Evolutionary conservation across 176 grass and related monocot genomes (phyloP), one percentile per base, ranked within the genome.

Genomic region (Elymus sibiricus): DNA sequence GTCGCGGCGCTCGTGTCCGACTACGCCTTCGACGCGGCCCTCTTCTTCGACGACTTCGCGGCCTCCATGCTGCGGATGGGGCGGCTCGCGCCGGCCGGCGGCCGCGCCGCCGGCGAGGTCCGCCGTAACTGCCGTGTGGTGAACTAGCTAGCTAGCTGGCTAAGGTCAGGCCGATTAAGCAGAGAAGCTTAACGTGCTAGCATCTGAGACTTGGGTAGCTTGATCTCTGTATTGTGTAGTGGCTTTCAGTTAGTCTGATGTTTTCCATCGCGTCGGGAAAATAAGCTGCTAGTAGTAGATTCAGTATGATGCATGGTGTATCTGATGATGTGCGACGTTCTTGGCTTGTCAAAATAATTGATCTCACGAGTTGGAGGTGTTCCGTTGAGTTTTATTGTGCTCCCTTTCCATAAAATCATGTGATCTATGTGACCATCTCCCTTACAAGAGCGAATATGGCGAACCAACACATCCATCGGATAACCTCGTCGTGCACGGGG

Each of bases 21-120:
- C 87, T 97, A 97, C n/a, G 94, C 94, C 2, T 82, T 81, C 64
- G 94, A 97, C 32, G 80, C 56, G 2, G 7, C 84, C 19, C 90
- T 88, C 14, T 97, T 97, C 90, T 97, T 92, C 47, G 87, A 94
- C 46, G 90, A 97, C 83, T 97, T 97, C 27, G 80, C 79, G 5
- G 88, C 86, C 22, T 94, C 94, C 55, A 93, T 94, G 83, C 73
- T 89, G 17, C 85, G 85, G 22, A 97, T 97, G 94, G 94, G 94
- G 49, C 94, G 90, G 86, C 85, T 97, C 22, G 12, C 64, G 58
- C 75, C 88, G 21, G 79, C 43, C 21, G 37, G 13, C 0, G 92
- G 79, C 32, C 65, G 62, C 11, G 46, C 2, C 25, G 89, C 3
- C 21, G 85, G 79, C 34, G 94, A 97, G 74, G 83, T 94, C 72